Conservation (phyloP, 805 yeast genomes). For the Saccharomycopsis schoenii region DNA sequence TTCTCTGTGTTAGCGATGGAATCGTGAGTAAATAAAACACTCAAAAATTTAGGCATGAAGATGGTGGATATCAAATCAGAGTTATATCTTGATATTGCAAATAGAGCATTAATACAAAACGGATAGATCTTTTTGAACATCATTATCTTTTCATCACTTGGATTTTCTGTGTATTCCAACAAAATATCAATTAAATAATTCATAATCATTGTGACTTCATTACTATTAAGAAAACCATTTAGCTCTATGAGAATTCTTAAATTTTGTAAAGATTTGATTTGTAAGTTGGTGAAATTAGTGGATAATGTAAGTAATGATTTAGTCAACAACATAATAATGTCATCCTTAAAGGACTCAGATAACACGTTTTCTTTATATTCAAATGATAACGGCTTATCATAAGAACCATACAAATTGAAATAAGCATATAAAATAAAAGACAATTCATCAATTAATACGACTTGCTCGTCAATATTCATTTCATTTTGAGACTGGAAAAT, state of each 20-base stretch:
- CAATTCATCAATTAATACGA: constrained; percentile 48
- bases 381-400: background rate
- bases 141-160: background rate
- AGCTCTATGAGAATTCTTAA: constrained; percentile 47
- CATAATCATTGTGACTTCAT: constrained; percentile 53
- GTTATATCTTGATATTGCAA: constrained; percentile 4
- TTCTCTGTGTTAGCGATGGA: background rate
- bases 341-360: constrained; percentile 47
- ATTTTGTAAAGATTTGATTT: constrained; percentile 57
- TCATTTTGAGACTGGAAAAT: background rate
- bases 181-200: constrained; percentile 58
- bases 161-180: constrained; percentile 28
- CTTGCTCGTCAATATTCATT: constrained; percentile 40
- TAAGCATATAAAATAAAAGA: constrained; percentile 49
- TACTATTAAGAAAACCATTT: constrained; percentile 35
- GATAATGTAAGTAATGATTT: constrained; percentile 61
- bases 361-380: constrained; percentile 23
- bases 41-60: constrained; percentile 13
- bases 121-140: constrained; percentile 10
- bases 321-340: constrained; percentile 56
- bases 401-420: constrained; percentile 30
- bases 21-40: constrained; percentile 4
- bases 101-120: constrained; percentile 3
- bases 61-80: constrained; percentile 11
- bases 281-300: constrained; percentile 55